Evolutionary conservation across 768 basidiomycete species (phyloP).

Genomic region (Termitomyces sp.): DNA sequence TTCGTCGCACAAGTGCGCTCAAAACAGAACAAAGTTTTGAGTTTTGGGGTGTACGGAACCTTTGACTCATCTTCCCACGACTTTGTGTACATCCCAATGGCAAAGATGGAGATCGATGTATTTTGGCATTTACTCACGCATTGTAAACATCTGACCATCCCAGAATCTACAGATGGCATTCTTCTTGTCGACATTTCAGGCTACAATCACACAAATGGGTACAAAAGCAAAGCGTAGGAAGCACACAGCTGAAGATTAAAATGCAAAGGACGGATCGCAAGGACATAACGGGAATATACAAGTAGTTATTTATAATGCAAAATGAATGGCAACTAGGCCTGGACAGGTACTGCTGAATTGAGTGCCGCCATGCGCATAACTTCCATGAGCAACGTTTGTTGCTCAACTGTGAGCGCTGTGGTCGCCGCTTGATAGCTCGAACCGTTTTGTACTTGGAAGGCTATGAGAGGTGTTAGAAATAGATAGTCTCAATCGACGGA

Average conservation of each 20-base stretch:
- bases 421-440: slow-evolving; percentile 67
- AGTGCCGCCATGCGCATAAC: slow-evolving; percentile 68
- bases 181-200: neutral
- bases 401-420: slow-evolving; percentile 64
- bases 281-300: slow-evolving; percentile 11
- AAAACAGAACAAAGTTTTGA: neutral
- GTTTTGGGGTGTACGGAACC: neutral
- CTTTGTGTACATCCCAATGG: neutral
- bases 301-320: slow-evolving; percentile 4
- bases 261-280: slow-evolving; percentile 7
- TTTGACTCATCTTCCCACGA: neutral
- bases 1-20: neutral
- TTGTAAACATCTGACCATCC: neutral
- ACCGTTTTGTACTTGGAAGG: slow-evolving; percentile 70
- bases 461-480: slow-evolving; percentile 28
- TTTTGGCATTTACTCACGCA: neutral
- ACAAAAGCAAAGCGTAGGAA: slow-evolving; percentile 6
- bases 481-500: slow-evolving; percentile 1
- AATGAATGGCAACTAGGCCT: slow-evolving; percentile 2
- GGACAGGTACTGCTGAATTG: slow-evolving; percentile 6
- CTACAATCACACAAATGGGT: slow-evolving; percentile 4
- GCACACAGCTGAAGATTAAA: slow-evolving; percentile 3
- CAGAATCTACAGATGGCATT: slow-evolving; percentile 1
- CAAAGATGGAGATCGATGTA: no score
- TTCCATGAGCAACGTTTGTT: slow-evolving; percentile 80